phyloP scores from a whole-genome alignment of 2,329 filamentous ascomycete genomes.

The Leptographium procerum region DNA sequence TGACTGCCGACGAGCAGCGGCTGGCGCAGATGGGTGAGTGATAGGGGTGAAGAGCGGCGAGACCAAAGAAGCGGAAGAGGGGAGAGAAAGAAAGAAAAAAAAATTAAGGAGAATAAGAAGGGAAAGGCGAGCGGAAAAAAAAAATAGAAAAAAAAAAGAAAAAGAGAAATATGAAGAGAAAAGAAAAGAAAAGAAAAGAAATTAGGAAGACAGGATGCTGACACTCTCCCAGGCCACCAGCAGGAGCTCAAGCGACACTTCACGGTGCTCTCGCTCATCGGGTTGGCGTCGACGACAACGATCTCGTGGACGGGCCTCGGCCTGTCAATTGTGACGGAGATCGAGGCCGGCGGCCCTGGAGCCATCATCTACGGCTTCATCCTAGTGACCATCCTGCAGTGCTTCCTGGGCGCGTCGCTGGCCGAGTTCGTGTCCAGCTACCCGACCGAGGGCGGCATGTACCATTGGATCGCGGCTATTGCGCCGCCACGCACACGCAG shows the following conservation, averaged over 20 bases:
- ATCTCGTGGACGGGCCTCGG: constrained; percentile 38
- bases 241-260: constrained; percentile 38
- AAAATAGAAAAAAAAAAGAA: no score
- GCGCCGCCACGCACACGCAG: constrained; percentile 27
- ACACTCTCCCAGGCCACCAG: constrained; percentile 27
- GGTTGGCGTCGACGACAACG: constrained; percentile 36
- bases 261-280: constrained; percentile 33
- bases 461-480: constrained; percentile 38
- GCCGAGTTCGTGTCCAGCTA: constrained; percentile 37
- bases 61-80: not conserved
- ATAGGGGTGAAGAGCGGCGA: no score
- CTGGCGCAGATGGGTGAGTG: not conserved
- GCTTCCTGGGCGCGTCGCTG: constrained; percentile 31
- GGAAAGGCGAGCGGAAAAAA: not conserved
- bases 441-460: constrained; percentile 37
- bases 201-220: not conserved
- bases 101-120: not conserved
- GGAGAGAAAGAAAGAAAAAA: no score
- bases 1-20: not conserved
- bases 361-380: constrained; percentile 31
- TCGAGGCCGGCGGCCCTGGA: constrained; percentile 34
- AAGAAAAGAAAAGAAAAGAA: not conserved
- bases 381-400: constrained; percentile 25
- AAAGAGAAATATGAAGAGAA: no score
- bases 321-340: constrained; percentile 31